Conservation (phyloP, 176 grass and related monocot species). For the Stipa capillata region DNA sequence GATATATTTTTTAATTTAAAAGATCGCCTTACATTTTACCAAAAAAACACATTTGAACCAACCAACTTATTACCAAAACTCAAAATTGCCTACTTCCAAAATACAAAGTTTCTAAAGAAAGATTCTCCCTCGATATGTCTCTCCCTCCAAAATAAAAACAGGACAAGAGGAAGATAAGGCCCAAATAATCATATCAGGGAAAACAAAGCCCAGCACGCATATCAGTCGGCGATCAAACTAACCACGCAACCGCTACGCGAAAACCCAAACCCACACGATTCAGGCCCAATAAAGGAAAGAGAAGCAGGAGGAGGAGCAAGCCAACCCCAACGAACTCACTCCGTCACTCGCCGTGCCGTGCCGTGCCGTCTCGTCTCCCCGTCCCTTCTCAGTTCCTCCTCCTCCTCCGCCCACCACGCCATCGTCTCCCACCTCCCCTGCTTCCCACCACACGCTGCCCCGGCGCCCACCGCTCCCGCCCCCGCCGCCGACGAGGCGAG, state of each 20-base stretch:
- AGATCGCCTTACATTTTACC: background rate
- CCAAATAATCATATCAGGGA: no score
- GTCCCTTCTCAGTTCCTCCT: conserved; percentile 22
- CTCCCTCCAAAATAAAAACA: no score
- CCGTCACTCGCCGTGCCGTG: background rate
- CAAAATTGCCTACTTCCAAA: no score
- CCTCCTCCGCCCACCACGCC: background rate
- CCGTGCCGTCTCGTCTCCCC: background rate
- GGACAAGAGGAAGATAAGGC: no score
- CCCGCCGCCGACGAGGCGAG: background rate
- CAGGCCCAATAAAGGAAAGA: no score
- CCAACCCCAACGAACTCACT: background rate
- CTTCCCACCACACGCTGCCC: background rate
- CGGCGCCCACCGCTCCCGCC: background rate
- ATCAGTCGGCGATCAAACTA: no score
- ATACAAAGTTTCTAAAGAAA: no score
- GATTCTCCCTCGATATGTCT: no score
- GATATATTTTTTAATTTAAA: background rate
- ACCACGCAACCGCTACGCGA: background rate
- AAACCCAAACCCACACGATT: background rate
- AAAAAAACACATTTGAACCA: background rate
- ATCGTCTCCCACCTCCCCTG: background rate
- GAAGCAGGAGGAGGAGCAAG: background rate
- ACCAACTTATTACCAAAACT: no score
- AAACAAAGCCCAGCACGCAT: no score